Percentiles rank a stretch among this genome's conserved stretches.
phyloP scores from a whole-genome alignment of 768 basidiomycete species.

The Leucosporidium yakuticum region DNA sequence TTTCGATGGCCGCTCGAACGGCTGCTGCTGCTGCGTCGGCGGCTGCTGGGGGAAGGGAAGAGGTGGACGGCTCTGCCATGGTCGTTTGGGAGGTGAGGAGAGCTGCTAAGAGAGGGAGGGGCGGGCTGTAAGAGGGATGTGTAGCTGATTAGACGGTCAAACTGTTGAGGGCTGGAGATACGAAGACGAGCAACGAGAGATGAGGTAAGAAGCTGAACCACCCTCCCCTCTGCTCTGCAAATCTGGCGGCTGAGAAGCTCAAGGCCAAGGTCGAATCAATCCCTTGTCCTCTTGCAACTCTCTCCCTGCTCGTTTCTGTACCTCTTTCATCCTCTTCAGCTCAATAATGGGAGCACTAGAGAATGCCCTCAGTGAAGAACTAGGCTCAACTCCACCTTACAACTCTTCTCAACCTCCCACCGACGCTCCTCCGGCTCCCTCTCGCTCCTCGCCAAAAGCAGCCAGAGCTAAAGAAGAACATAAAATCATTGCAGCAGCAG shows the following conservation, averaged over 20 bases:
- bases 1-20: not conserved
- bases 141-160: not conserved
- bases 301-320: too few relatives aligned
- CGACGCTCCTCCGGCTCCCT: not conserved
- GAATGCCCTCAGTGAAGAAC: too few relatives aligned
- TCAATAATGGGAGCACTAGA: too few relatives aligned
- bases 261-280: too few relatives aligned
- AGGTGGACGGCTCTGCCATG: not conserved
- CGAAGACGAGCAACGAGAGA: too few relatives aligned
- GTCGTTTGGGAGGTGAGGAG: not conserved
- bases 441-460: not conserved
- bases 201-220: too few relatives aligned
- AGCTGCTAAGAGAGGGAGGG: not conserved
- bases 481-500: constrained; percentile 37
- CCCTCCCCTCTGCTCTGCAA: too few relatives aligned
- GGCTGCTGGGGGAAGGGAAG: constrained; percentile 23
- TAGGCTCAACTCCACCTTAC: too few relatives aligned
- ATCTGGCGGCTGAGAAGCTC: too few relatives aligned
- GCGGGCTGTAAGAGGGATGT: not conserved
- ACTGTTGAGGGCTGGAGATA: not conserved
- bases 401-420: too few relatives aligned
- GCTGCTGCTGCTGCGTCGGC: constrained; percentile 3
- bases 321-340: too few relatives aligned
- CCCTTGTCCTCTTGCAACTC: too few relatives aligned
- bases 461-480: constrained; percentile 4